Conservation (phyloP, 2,329 filamentous ascomycete genomes). For the Canariomyces notabilis region DNA sequence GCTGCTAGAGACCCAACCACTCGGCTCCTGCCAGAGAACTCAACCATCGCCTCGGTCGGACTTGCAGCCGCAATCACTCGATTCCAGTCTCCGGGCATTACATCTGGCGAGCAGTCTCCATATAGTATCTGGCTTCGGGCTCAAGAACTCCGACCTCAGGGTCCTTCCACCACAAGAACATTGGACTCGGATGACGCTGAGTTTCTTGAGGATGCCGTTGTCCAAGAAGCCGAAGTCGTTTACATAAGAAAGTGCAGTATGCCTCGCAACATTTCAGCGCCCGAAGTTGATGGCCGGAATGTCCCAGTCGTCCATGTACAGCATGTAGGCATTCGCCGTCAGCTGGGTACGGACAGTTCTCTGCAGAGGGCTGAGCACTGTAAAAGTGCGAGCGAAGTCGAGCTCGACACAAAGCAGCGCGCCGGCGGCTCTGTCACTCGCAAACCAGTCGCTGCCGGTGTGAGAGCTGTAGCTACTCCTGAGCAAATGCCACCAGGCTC, state of each 20-base stretch:
- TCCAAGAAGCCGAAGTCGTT: conserved; percentile 25
- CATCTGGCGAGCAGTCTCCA: conserved; percentile 18
- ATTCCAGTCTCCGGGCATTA: conserved; percentile 14
- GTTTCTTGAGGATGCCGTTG: conserved; percentile 21
- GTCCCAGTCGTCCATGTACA: conserved; percentile 18
- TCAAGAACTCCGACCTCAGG: conserved; percentile 19
- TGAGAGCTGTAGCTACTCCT: not conserved
- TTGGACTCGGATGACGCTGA: conserved; percentile 14
- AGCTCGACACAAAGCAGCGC: not conserved
- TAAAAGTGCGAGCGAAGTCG: not conserved
- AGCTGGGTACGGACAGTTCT: conserved; percentile 15
- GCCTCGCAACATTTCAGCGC: conserved; percentile 10
- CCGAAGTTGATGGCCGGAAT: conserved; percentile 7
- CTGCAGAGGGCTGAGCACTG: conserved; percentile 7
- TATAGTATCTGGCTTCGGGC: conserved; percentile 24
- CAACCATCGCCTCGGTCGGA: not conserved
- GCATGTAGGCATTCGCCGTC: conserved; percentile 21
- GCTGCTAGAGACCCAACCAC: not conserved
- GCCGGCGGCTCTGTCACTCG: not conserved
- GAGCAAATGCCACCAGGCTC: not conserved
- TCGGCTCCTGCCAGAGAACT: not conserved
- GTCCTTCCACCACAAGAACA: conserved; percentile 11
- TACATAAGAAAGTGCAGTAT: conserved; percentile 20
- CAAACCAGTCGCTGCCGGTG: not conserved
- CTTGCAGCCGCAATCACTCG: conserved; percentile 12